These are phyloP conservation scores for Solanum medicagineum DNA, from an alignment of 257 asterid species.

Conservation along the genomic window DNA sequence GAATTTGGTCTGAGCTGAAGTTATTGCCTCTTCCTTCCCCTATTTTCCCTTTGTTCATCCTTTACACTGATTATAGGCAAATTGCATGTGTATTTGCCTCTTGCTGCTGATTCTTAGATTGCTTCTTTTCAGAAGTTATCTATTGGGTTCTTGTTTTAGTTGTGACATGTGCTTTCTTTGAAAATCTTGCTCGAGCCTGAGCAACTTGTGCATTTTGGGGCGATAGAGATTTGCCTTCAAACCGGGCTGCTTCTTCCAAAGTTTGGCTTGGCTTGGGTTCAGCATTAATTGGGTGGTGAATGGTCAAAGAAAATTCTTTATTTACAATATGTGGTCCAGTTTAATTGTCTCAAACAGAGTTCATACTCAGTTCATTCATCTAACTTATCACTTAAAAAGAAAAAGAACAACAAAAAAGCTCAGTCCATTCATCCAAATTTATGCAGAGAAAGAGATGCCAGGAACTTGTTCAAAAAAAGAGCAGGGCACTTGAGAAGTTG, in stretches of 20 bases:
- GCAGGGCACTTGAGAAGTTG: slow-evolving; percentile 7
- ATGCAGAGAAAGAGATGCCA: slow-evolving; percentile 39
- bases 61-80: background rate
- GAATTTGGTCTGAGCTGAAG: background rate
- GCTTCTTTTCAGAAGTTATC: background rate
- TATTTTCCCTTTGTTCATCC: background rate
- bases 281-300: background rate
- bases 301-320: background rate
- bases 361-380: background rate
- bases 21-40: background rate
- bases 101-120: background rate
- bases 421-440: background rate
- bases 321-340: background rate
- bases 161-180: background rate
- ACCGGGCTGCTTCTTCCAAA: background rate
- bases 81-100: background rate
- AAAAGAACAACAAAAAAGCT: background rate
- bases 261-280: background rate
- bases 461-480: slow-evolving; percentile 16
- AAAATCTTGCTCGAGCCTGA: background rate
- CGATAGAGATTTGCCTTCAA: background rate
- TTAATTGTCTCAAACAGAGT: background rate
- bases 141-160: background rate
- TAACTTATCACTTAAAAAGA: background rate
- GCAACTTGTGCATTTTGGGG: background rate